Base-by-base conservation (phyloP, 768 basidiomycete species). In the Auriscalpium microsporum region DNA sequence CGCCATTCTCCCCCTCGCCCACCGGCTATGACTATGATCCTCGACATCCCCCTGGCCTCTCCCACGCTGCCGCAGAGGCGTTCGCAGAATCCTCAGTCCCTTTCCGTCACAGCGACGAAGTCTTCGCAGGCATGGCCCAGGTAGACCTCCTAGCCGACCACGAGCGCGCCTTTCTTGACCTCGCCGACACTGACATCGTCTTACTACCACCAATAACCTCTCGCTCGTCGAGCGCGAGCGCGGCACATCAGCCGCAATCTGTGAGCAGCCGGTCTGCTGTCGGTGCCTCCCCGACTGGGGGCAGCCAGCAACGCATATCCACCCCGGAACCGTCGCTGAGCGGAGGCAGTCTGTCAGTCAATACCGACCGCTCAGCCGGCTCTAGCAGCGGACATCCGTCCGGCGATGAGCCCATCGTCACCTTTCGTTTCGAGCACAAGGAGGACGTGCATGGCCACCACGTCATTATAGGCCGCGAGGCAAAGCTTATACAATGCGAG, bases 401-500 rank as follows among this genome's bases (percentile, higher is more conserved):
- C 44, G 54, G 55, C 10, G 65, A 69, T 2, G 71, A 72, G 35
- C 71, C 72, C 0, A 70, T 77, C 45, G 68, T 86, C 48, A 83
- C 83, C 1, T 71, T 83, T 58, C 72, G 84, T n/a, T 89, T 86
- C 58, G 74, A 84, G 63, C 82, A 89, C 64, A 68, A 74, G 10
- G 69, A 81, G 53, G 80, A 84, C 51, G 80, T 77, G 14, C 69
- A 87, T 61, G 87, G 88, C 0, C 75, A 87, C 60, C 84, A 89
- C 67, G 73, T 87, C 33, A 75, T 91, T 0, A 68, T 83, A 4
- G 88, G 89, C 0, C 67, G 84, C 13, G 87, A 89, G 63, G 88
- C 87, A 0, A 72, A 75, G 33, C 63, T 90, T 19, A 68, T 75
- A 46, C 73, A 72, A 54, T 91, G 89, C 61, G 88, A 91, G 66